These are phyloP conservation scores for Phytophthora sp. DNA, from an alignment of 352 stramenopile species.

Conservation along the genomic window DNA sequence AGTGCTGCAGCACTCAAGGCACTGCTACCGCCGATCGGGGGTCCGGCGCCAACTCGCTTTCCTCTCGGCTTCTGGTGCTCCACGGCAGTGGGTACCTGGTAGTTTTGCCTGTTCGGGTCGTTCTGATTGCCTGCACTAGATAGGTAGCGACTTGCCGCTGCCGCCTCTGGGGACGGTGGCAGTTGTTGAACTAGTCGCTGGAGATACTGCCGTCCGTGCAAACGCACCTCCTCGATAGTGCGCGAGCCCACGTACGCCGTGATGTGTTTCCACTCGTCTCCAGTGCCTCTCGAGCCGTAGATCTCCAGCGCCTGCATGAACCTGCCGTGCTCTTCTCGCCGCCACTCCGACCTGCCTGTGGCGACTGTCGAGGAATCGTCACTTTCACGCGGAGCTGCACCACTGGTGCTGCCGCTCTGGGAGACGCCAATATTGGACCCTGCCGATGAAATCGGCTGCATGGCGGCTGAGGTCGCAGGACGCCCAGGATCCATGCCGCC, in stretches of 20 bases:
- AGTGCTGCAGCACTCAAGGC: constrained; percentile 30
- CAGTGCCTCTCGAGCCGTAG: constrained; percentile 54
- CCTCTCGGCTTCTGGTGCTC: constrained; percentile 17
- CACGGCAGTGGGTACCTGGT: constrained; percentile 13
- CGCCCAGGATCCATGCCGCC: constrained; percentile 14
- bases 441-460: constrained; percentile 21
- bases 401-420: background rate
- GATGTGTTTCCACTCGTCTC: constrained; percentile 78
- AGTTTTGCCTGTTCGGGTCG: constrained; percentile 34
- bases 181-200: constrained; percentile 70
- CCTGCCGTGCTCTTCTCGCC: constrained; percentile 69
- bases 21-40: constrained; percentile 4
- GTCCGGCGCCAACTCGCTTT: constrained; percentile 6
- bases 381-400: background rate
- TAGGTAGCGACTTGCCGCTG: constrained; percentile 24
- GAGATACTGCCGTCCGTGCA: constrained; percentile 78
- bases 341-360: constrained; percentile 39
- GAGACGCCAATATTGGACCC: background rate
- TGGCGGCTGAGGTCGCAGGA: constrained; percentile 13
- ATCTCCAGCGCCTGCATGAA: constrained; percentile 86
- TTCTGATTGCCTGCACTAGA: constrained; percentile 30
- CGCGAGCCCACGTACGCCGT: constrained; percentile 71
- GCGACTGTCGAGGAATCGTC: constrained; percentile 6
- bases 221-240: constrained; percentile 66
- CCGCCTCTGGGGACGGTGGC: constrained; percentile 15